Evolutionary conservation across 2,329 filamentous ascomycete genomes (phyloP).

Genomic region (Sarocladium oryzae): DNA sequence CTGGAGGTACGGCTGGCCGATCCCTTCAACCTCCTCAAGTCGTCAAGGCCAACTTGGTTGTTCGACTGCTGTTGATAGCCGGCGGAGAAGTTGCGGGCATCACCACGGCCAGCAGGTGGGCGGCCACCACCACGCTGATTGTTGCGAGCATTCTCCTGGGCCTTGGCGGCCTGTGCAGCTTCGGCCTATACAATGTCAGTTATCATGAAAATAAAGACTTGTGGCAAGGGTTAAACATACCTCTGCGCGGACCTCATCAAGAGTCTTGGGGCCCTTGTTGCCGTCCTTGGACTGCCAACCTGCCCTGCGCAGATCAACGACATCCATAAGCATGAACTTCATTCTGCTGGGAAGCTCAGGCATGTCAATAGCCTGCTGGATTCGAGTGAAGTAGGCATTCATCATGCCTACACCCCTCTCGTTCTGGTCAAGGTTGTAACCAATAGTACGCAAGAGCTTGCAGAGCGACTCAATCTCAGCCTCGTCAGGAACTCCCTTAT

Average conservation of each 20-base stretch:
- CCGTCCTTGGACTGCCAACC: slow-evolving; percentile 82
- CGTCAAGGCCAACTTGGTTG: slow-evolving; percentile 86
- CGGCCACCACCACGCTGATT: slow-evolving; percentile 64
- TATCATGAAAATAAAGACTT: no score
- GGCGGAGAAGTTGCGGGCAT: slow-evolving; percentile 76
- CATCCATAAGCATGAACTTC: slow-evolving; percentile 94
- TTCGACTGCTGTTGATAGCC: slow-evolving; percentile 66
- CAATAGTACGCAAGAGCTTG: slow-evolving; percentile 88
- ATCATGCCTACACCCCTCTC: slow-evolving; percentile 83
- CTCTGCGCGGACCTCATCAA: slow-evolving; percentile 83
- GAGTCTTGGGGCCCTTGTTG: slow-evolving; percentile 95
- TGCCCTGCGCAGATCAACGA: slow-evolving; percentile 72
- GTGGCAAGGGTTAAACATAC: no score
- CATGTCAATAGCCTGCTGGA: slow-evolving; percentile 73
- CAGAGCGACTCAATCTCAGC: slow-evolving; percentile 93
- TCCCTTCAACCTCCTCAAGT: slow-evolving; percentile 76
- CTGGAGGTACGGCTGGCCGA: slow-evolving; percentile 52
- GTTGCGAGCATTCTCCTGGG: slow-evolving; percentile 60
- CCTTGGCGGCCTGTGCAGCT: slow-evolving; percentile 72
- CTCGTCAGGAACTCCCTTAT: slow-evolving; percentile 87
- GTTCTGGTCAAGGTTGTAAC: slow-evolving; percentile 73
- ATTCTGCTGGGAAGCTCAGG: slow-evolving; percentile 80
- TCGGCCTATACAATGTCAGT: slow-evolving; percentile 45
- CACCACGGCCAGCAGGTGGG: slow-evolving; percentile 70
- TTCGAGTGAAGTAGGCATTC: slow-evolving; percentile 88